phyloP scores from a whole-genome alignment of 2,329 filamentous ascomycete genomes.

The Neocucurbitaria cava region DNA sequence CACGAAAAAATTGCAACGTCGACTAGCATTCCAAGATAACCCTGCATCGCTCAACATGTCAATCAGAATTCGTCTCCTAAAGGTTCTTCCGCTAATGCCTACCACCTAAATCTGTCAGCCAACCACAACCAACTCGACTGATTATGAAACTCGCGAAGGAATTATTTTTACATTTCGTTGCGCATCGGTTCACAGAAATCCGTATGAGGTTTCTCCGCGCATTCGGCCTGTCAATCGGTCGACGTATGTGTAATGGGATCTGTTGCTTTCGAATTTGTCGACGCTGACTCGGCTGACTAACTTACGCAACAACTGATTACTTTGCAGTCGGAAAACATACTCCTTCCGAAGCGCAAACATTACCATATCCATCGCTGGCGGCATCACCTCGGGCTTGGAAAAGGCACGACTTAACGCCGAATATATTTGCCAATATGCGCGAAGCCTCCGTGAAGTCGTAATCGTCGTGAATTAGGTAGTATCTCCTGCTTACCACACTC shows the following conservation, averaged over 20 bases:
- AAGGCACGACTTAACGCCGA: not conserved
- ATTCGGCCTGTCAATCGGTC: not conserved
- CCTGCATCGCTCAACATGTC: conserved; percentile 1
- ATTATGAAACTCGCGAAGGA: not conserved
- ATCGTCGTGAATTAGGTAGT: not conserved
- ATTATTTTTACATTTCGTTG: not conserved
- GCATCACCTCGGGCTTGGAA: conserved; percentile 3
- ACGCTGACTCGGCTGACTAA: no score
- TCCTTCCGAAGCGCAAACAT: not conserved
- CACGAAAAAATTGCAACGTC: conserved; percentile 1
- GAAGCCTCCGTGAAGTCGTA: not conserved
- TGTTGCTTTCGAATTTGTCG: not conserved
- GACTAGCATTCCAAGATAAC: conserved; percentile 4
- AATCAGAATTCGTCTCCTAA: no score
- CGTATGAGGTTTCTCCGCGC: not conserved
- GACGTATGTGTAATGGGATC: not conserved
- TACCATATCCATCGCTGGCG: not conserved
- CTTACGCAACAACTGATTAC: no score
- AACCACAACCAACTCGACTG: not conserved
- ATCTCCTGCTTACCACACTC: not conserved
- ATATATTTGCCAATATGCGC: not conserved
- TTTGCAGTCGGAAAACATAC: not conserved
- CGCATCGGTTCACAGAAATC: not conserved
- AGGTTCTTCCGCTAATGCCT: conserved; percentile 1
- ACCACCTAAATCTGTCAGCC: not conserved